Percentiles rank a stretch among this genome's conserved stretches.
phyloP scores from a whole-genome alignment of 352 stramenopile genomes.

The Phytopythium delawarense region DNA sequence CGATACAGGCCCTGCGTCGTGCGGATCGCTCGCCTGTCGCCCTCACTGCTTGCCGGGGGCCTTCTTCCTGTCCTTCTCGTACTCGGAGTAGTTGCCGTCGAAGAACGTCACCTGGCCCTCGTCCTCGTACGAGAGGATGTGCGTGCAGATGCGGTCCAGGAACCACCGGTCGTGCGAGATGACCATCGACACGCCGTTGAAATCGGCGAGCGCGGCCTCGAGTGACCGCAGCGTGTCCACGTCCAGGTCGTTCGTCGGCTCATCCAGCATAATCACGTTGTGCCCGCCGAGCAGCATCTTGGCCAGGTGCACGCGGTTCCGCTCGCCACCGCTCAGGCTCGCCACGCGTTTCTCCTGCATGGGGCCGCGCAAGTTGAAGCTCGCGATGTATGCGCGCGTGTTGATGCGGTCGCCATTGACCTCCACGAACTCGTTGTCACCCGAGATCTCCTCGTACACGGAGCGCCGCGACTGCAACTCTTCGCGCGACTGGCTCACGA shows the following conservation, averaged over 20 bases:
- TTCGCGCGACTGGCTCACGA: slow-evolving; percentile 75
- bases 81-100: slow-evolving; percentile 86
- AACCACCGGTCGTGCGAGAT: slow-evolving; percentile 97
- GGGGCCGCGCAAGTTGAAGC: slow-evolving; percentile 76
- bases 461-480: slow-evolving; percentile 56
- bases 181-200: slow-evolving; percentile 91
- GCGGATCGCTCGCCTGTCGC: background rate
- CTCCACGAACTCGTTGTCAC: slow-evolving; percentile 83
- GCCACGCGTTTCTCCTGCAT: slow-evolving; percentile 85
- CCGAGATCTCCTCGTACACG: slow-evolving; percentile 85
- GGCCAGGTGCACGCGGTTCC: slow-evolving; percentile 82
- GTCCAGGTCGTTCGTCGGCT: slow-evolving; percentile 87
- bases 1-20: background rate
- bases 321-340: slow-evolving; percentile 76
- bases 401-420: slow-evolving; percentile 75
- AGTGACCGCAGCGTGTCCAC: slow-evolving; percentile 86
- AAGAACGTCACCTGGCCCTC: slow-evolving; percentile 74
- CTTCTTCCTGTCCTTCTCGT: slow-evolving; percentile 67
- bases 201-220: slow-evolving; percentile 80
- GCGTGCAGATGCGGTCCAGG: slow-evolving; percentile 91
- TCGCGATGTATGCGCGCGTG: slow-evolving; percentile 82
- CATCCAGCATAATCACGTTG: slow-evolving; percentile 88
- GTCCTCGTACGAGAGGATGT: slow-evolving; percentile 84
- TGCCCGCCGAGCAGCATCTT: slow-evolving; percentile 83
- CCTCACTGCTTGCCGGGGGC: background rate